These are phyloP conservation scores for Inga leiocalycina DNA, from an alignment of 306 rosid genomes.

Conservation along the genomic window DNA sequence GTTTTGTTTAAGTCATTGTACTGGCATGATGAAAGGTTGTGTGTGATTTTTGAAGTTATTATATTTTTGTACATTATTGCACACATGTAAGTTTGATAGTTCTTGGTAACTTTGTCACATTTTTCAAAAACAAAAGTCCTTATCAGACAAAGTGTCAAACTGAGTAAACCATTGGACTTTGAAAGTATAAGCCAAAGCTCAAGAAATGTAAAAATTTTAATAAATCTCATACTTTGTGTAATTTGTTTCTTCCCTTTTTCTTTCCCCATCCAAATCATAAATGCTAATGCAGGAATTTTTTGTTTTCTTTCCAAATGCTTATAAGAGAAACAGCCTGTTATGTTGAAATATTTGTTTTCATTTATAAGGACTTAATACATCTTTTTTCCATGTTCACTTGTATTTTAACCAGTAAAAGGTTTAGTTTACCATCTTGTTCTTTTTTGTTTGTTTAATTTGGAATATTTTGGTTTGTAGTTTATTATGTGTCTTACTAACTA, in stretches of 20 bases:
- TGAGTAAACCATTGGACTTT: constrained; percentile 21
- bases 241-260: constrained; percentile 16
- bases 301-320: neutral
- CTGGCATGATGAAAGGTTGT: neutral
- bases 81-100: neutral
- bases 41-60: neutral
- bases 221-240: constrained; percentile 4
- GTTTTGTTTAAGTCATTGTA: constrained; percentile 21
- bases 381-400: constrained; percentile 4
- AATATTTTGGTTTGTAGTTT: neutral
- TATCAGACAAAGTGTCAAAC: neutral
- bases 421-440: constrained; percentile 21
- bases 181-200: constrained; percentile 5
- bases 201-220: neutral
- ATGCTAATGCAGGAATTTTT: neutral
- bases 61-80: neutral
- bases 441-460: constrained; percentile 1
- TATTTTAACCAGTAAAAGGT: constrained; percentile 8
- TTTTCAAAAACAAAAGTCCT: constrained; percentile 5
- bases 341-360: neutral
- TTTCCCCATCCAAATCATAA: neutral
- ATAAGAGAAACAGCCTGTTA: neutral
- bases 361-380: neutral
- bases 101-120: neutral
- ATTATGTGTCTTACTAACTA: neutral